Base-by-base conservation (phyloP, 2,329 filamentous ascomycete genomes). In the Aspergillus bombycis region DNA sequence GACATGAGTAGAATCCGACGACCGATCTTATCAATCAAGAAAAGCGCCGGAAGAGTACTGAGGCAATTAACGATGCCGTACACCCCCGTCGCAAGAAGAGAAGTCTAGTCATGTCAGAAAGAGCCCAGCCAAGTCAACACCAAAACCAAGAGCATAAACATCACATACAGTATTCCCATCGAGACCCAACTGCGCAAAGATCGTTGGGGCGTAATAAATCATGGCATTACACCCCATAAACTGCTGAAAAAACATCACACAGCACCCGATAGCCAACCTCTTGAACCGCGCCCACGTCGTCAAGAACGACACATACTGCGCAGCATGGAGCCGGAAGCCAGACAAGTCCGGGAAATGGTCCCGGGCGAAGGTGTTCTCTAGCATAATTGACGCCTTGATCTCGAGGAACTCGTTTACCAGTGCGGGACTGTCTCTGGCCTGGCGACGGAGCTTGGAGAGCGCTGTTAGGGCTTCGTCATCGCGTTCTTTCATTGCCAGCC, bases 381-480 rank as follows among this genome's bases (percentile, higher is more conserved):
- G 65, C 70, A 78, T 73, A 14, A 78, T 74, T 0, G 75, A 76
- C 5, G 85, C 83, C 19, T 82, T 80, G 58, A 85, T 83, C 43
- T 84, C 82, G 8, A 80, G 71, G 67, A 78, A 83, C 67, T 88
- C 86, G 26, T 80, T 76, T 14, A 81, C 75, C 1, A 89, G 78
- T 1, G 78, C 70, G 1, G 75, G 68, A 60, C 86, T 83, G 26
- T 76, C 79, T 0, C 71, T 69, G 2, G 82, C 78, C 2, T 84
- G 75, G 36, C 79, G 77, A 8, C 86, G 82, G 8, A 88, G 74
- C 62, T 79, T 82, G 2, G 78, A 78, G 2, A 88, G 75, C 0
- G 78, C 79, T 12, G 72, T 63, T 9, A 86, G 73, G 0, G 81
- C 80, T 19, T 86, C 84, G 3, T 83, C 76, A 57, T 86, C 79